Percentiles rank a stretch among this genome's conserved stretches.
Conservation (phyloP, 441 rosid species). For the Erysimum cheiri region DNA sequence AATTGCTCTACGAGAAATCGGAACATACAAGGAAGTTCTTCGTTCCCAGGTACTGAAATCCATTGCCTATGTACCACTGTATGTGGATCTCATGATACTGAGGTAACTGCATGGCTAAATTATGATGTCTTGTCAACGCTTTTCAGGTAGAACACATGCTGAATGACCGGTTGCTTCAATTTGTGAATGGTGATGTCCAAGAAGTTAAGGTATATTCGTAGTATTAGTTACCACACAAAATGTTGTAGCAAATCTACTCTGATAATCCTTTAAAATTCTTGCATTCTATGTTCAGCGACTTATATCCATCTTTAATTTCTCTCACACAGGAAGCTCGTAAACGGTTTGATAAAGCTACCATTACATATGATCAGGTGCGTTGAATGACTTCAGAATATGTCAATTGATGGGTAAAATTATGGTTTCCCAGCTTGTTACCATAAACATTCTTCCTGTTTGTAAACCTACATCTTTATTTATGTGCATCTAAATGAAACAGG, state of each 20-base stretch:
- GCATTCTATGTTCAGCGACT: background rate
- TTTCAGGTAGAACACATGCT: slow-evolving; percentile 64
- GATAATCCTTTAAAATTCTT: background rate
- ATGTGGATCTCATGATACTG: background rate
- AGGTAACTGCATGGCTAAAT: slow-evolving; percentile 19
- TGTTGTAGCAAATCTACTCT: background rate
- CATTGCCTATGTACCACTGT: background rate
- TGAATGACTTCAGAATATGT: slow-evolving; percentile 18
- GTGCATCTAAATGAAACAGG: slow-evolving; percentile 56
- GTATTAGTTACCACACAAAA: background rate
- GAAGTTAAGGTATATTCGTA: slow-evolving; percentile 60
- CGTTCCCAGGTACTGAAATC: slow-evolving; percentile 76
- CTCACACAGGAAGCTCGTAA: slow-evolving; percentile 74
- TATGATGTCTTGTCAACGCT: slow-evolving; percentile 32
- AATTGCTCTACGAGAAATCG: slow-evolving; percentile 96
- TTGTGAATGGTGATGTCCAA: slow-evolving; percentile 59
- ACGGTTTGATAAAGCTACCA: slow-evolving; percentile 84
- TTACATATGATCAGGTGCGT: slow-evolving; percentile 74
- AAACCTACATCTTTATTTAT: slow-evolving; percentile 24
- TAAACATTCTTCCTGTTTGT: slow-evolving; percentile 25
- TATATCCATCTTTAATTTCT: slow-evolving; percentile 10
- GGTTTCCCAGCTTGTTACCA: slow-evolving; percentile 2
- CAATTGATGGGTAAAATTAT: slow-evolving; percentile 3
- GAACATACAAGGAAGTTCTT: slow-evolving; percentile 96
- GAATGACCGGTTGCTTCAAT: slow-evolving; percentile 60